A percentile compares a stretch with the other conserved stretches of the same genome.
Conservation (phyloP, 2,329 filamentous ascomycete genomes). For the Pseudocercospora vitis region DNA sequence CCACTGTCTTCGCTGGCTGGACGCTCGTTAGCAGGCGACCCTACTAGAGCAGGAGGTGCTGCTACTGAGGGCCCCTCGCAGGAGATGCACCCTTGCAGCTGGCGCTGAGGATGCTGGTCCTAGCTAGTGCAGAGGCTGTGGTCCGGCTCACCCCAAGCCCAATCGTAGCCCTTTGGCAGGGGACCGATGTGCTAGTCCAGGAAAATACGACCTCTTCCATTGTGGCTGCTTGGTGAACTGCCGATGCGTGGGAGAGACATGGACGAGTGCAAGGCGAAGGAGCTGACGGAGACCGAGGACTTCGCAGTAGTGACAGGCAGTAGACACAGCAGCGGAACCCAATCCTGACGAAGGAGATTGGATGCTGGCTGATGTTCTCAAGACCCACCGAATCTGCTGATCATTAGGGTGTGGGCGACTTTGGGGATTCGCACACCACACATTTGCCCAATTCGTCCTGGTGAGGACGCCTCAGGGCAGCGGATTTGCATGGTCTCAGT, state of each 20-base stretch:
- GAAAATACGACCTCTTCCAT: slow-evolving; percentile 9
- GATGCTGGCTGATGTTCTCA: background rate
- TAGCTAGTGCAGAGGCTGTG: slow-evolving; percentile 5
- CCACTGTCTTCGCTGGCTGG: background rate
- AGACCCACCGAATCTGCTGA: too few species aligned
- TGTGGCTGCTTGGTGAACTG: slow-evolving; percentile 6
- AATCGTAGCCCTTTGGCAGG: background rate
- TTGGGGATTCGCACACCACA: slow-evolving; percentile 8
- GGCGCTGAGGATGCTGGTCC: background rate
- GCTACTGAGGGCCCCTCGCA: background rate
- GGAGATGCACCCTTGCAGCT: background rate
- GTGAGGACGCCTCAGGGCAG: slow-evolving; percentile 1
- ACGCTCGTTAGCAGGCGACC: background rate
- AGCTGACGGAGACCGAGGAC: slow-evolving; percentile 11
- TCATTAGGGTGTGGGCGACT: background rate
- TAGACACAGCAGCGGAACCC: background rate
- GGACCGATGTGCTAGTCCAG: background rate
- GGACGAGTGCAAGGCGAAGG: background rate
- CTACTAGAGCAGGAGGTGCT: background rate
- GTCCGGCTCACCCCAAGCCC: slow-evolving; percentile 10
- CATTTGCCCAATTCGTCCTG: slow-evolving; percentile 1
- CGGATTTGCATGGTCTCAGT: slow-evolving; percentile 4
- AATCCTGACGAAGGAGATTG: background rate
- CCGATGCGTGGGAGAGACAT: slow-evolving; percentile 6
- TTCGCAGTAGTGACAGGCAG: background rate